Percentiles rank a stretch among this genome's conserved stretches.
Conservation (phyloP, 305 asterid species). For the Salvia sclarea region DNA sequence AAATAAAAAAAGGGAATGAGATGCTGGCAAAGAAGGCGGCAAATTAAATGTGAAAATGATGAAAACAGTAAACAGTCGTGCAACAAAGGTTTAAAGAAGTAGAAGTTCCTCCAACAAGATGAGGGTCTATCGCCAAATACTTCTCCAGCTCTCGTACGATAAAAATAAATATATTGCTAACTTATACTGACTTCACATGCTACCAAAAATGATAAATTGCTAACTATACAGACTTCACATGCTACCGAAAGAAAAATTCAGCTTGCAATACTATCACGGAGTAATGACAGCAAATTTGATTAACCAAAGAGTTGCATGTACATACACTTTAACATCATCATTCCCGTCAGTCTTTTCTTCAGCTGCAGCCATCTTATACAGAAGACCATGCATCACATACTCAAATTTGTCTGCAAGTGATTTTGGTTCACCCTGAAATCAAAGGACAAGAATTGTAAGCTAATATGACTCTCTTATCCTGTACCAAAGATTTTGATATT, state of each 20-base stretch:
- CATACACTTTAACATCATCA: slow-evolving; percentile 58
- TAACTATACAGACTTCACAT: neutral
- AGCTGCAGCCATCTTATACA: slow-evolving; percentile 76
- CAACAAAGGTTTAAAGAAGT: neutral
- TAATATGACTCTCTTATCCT: neutral
- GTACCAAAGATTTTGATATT: too few relatives aligned
- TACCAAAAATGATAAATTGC: slow-evolving; percentile 3
- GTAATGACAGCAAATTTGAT: neutral
- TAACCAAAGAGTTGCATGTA: slow-evolving; percentile 20
- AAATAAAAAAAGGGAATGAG: neutral
- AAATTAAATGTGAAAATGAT: neutral
- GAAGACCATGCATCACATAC: slow-evolving; percentile 86
- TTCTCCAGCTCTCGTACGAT: neutral
- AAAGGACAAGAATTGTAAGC: slow-evolving; percentile 14
- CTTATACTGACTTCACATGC: neutral
- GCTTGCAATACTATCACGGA: neutral
- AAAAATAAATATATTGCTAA: neutral
- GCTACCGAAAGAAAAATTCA: neutral
- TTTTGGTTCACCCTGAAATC: slow-evolving; percentile 55
- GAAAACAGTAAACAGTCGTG: neutral
- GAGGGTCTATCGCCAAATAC: neutral
- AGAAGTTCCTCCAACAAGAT: neutral
- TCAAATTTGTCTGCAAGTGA: slow-evolving; percentile 94
- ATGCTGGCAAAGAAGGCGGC: neutral
- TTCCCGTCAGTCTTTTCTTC: slow-evolving; percentile 34